Evolutionary conservation across 148 eudicot species (phyloP).

Genomic region (Camellia granthamiana): DNA sequence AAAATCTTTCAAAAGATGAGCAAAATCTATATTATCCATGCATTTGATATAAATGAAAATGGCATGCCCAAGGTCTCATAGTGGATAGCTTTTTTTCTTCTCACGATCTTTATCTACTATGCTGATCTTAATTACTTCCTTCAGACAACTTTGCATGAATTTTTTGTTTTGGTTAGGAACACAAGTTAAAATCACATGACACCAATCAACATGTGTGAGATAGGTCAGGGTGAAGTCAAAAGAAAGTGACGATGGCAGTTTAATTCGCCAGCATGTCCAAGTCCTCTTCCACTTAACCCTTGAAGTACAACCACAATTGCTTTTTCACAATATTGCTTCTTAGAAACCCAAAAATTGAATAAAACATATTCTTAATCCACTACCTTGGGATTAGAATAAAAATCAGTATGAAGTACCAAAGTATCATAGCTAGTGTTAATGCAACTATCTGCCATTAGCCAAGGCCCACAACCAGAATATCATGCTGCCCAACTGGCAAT

Average conservation of each 20-base stretch:
- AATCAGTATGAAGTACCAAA: neutral
- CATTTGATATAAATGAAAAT: neutral
- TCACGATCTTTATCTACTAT: neutral
- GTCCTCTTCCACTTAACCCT: neutral
- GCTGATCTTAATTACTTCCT: neutral
- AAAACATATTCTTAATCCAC: neutral
- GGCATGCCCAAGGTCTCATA: neutral
- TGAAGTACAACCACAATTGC: neutral
- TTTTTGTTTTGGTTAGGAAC: neutral
- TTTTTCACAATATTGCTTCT: neutral
- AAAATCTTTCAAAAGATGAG: neutral
- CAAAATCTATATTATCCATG: neutral
- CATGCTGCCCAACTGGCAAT: neutral
- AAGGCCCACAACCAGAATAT: neutral
- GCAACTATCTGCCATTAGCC: neutral
- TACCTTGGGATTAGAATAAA: neutral
- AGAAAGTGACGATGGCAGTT: neutral
- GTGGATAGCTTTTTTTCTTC: neutral
- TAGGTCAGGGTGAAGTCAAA: neutral
- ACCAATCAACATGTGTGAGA: neutral
- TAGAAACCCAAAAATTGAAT: neutral
- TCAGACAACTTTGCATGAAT: too few relatives aligned
- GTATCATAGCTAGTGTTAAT: neutral
- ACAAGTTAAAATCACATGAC: neutral
- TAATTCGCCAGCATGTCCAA: neutral